A percentile compares a stretch with the other conserved stretches of the same genome.
These are phyloP conservation scores for Sherardia arvensis DNA, from an alignment of 257 asterid genomes.

Conservation along the genomic window DNA sequence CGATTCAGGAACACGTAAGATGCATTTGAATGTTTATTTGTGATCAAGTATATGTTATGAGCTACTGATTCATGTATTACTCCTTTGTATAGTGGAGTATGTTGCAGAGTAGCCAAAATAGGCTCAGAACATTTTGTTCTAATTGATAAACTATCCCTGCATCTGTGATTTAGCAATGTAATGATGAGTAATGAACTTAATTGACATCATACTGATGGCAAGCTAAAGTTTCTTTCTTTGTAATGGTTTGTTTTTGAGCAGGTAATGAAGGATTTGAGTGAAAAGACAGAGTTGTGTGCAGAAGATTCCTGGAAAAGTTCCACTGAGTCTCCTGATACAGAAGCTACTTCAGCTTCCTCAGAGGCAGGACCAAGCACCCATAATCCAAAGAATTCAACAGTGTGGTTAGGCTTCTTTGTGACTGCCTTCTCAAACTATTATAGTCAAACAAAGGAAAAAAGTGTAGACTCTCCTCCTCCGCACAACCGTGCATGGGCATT, in stretches of 20 bases:
- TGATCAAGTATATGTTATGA: no score
- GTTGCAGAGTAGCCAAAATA: no score
- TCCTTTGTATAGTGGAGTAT: no score
- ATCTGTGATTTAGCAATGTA: not conserved
- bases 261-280: conserved; percentile 26
- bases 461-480: conserved; percentile 11
- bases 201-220: not conserved
- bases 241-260: conserved; percentile 1
- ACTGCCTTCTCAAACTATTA: conserved; percentile 25
- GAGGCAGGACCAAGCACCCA: conserved; percentile 32
- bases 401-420: conserved; percentile 29
- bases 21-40: no score
- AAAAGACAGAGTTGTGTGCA: conserved; percentile 8
- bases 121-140: not conserved
- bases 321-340: conserved; percentile 6
- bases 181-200: not conserved
- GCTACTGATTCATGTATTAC: no score
- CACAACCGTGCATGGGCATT: conserved; percentile 53
- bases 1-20: no score
- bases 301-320: conserved; percentile 9
- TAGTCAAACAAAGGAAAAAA: conserved; percentile 18
- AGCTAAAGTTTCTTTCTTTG: not conserved
- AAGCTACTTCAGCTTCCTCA: conserved; percentile 15
- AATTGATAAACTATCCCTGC: not conserved
- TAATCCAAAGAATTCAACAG: conserved; percentile 14